Conservation (phyloP, 192 early-diverging fungal genomes). For the Coemansia sp. region DNA sequence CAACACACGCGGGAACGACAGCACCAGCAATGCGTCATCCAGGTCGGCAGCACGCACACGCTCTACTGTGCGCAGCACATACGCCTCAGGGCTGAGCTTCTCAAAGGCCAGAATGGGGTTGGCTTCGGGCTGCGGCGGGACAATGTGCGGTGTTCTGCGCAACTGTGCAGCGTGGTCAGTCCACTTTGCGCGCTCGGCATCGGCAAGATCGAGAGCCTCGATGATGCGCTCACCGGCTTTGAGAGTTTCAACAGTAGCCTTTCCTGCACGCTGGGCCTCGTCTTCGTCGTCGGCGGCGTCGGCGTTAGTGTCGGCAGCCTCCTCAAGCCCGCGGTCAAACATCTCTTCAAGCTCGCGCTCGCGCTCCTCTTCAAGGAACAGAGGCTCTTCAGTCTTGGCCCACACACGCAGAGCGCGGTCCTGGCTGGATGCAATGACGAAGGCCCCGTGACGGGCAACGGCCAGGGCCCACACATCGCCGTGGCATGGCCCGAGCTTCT, state of each 20-base stretch:
- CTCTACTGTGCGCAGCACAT: constrained; percentile 77
- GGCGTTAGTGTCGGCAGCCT: constrained; percentile 53
- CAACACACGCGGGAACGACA: constrained; percentile 81
- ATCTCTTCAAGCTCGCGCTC: constrained; percentile 91
- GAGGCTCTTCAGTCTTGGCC: constrained; percentile 95
- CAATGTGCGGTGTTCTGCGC: constrained; percentile 36
- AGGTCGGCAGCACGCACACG: constrained; percentile 81
- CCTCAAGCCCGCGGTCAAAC: constrained; percentile 75
- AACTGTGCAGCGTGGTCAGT: constrained; percentile 60
- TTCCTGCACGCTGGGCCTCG: constrained; percentile 75
- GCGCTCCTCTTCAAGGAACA: constrained; percentile 94
- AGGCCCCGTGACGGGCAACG: constrained; percentile 84
- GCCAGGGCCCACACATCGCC: constrained; percentile 95
- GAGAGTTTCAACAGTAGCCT: constrained; percentile 90
- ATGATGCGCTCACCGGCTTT: constrained; percentile 94
- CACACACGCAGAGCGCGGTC: constrained; percentile 94
- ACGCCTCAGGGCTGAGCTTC: constrained; percentile 68
- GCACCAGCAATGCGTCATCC: constrained; percentile 85
- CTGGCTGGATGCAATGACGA: constrained; percentile 86
- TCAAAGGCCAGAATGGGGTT: constrained; percentile 70
- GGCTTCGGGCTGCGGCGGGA: constrained; percentile 52
- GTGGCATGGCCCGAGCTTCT: constrained; percentile 88
- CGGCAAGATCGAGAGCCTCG: constrained; percentile 88
- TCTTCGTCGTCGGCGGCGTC: constrained; percentile 50
- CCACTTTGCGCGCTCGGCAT: constrained; percentile 74